Conservation (phyloP, 1,284 basidiomycete species). For the Erythrobasidium hasegawianum region DNA sequence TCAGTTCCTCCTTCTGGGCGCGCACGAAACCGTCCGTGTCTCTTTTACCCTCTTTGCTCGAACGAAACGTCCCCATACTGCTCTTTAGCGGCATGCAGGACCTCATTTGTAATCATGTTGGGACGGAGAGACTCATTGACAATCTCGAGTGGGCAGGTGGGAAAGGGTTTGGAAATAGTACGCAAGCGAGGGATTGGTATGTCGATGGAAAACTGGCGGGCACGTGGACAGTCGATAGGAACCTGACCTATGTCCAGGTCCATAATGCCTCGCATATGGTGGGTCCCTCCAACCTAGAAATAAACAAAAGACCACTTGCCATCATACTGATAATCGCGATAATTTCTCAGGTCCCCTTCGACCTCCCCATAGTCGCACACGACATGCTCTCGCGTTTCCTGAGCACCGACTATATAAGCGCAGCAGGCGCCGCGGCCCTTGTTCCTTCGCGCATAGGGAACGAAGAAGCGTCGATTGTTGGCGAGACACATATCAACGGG, state of each 20-base stretch:
- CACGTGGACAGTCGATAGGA: conserved; percentile 82
- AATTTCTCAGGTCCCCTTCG: conserved; percentile 71
- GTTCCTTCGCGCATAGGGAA: conserved; percentile 71
- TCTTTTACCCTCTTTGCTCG: conserved; percentile 72
- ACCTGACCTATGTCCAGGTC: conserved; percentile 85
- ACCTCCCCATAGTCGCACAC: conserved; percentile 80
- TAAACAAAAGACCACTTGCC: too few species aligned
- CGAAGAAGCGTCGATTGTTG: conserved; percentile 58
- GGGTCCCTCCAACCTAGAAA: conserved; percentile 2
- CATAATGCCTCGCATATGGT: conserved; percentile 83
- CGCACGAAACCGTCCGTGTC: conserved; percentile 67
- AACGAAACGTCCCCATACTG: conserved; percentile 59
- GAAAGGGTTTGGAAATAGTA: conserved; percentile 39
- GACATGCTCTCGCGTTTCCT: conserved; percentile 99
- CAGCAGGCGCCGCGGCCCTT: conserved; percentile 67
- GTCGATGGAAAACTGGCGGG: conserved; percentile 76
- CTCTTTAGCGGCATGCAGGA: conserved; percentile 95
- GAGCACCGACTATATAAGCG: conserved; percentile 75
- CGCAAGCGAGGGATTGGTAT: conserved; percentile 61
- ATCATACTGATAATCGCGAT: neutral
- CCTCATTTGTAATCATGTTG: conserved; percentile 91
- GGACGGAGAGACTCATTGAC: conserved; percentile 79
- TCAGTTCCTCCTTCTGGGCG: conserved; percentile 62
- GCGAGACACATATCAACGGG: conserved; percentile 45
- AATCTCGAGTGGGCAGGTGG: conserved; percentile 80